Conservation (phyloP, 768 basidiomycete species). For the Phlebiopsis flavidoalba region DNA sequence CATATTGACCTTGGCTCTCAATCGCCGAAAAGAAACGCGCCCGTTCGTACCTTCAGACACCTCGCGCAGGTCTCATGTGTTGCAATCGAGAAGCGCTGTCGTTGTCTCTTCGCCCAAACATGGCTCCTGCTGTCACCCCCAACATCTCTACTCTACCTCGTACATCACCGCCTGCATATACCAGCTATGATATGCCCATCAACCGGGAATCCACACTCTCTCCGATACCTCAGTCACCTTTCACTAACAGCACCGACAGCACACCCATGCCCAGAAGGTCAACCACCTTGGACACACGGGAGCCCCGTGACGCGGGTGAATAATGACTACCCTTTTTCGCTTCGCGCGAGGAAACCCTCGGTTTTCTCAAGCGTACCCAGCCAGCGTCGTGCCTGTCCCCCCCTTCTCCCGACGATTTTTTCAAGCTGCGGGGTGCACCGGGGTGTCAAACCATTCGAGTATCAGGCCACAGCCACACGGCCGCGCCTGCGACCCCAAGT, state of each 20-base stretch:
- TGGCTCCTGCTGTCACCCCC: conserved; percentile 62
- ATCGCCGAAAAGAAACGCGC: conserved; percentile 17
- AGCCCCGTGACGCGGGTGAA: conserved; percentile 15
- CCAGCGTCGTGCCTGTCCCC: conserved; percentile 24
- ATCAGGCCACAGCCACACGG: conserved; percentile 27
- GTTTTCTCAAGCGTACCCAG: conserved; percentile 22
- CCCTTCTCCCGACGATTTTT: conserved; percentile 41
- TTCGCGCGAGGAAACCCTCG: conserved; percentile 41
- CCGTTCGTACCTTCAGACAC: conserved; percentile 27
- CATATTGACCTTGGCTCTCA: conserved; percentile 25
- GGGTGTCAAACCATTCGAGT: conserved; percentile 9
- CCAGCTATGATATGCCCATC: conserved; percentile 53
- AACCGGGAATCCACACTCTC: conserved; percentile 20
- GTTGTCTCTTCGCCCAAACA: conserved; percentile 60
- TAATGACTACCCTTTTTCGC: conserved; percentile 53
- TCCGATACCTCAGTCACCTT: conserved; percentile 24
- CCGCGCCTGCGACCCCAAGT: conserved; percentile 45
- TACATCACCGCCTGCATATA: conserved; percentile 44
- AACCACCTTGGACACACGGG: neutral
- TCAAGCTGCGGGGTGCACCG: conserved; percentile 33
- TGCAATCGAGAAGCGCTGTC: conserved; percentile 29
- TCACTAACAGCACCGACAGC: conserved; percentile 13
- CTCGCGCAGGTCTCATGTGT: conserved; percentile 14
- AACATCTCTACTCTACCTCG: conserved; percentile 32
- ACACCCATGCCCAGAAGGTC: conserved; percentile 16